A percentile compares a stretch with the other conserved stretches of the same genome.
These are phyloP conservation scores for Vitis amurensis DNA, from an alignment of 164 flowering plant genomes.

Conservation along the genomic window DNA sequence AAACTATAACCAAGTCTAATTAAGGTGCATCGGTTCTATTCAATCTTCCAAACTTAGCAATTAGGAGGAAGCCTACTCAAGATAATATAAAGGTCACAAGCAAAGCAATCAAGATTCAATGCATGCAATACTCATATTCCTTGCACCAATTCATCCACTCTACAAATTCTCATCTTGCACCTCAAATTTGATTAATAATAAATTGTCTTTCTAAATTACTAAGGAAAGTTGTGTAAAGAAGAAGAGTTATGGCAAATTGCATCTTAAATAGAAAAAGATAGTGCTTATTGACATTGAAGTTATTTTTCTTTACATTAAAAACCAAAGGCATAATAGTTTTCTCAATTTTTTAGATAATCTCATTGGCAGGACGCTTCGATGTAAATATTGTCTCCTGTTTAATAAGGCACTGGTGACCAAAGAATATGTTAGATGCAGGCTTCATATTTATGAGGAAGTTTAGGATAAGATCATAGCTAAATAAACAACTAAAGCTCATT, in stretches of 20 bases:
- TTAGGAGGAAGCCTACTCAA: neutral
- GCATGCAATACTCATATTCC: too few relatives aligned
- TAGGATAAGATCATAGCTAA: neutral
- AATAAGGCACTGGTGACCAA: constrained; percentile 65
- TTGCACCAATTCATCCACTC: too few relatives aligned
- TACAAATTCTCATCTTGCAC: too few relatives aligned
- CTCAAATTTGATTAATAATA: too few relatives aligned
- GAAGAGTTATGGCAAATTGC: too few relatives aligned
- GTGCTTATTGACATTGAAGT: constrained; percentile 60
- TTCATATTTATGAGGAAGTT: neutral
- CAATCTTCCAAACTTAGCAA: neutral
- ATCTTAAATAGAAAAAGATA: too few relatives aligned
- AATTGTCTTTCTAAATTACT: too few relatives aligned
- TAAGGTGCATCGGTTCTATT: neutral
- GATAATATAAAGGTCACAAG: neutral
- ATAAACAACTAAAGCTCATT: neutral
- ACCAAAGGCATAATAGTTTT: constrained; percentile 86
- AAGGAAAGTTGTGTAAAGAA: too few relatives aligned
- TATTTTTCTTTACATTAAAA: constrained; percentile 88
- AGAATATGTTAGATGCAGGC: constrained; percentile 5
- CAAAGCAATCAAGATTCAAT: neutral
- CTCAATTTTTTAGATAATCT: constrained; percentile 88
- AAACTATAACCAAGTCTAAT: neutral
- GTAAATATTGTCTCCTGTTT: constrained; percentile 83
- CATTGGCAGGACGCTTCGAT: constrained; percentile 80